Percentiles rank a stretch among this genome's conserved stretches.
phyloP scores from a whole-genome alignment of 1,284 basidiomycete species.

The Boletus mariae region DNA sequence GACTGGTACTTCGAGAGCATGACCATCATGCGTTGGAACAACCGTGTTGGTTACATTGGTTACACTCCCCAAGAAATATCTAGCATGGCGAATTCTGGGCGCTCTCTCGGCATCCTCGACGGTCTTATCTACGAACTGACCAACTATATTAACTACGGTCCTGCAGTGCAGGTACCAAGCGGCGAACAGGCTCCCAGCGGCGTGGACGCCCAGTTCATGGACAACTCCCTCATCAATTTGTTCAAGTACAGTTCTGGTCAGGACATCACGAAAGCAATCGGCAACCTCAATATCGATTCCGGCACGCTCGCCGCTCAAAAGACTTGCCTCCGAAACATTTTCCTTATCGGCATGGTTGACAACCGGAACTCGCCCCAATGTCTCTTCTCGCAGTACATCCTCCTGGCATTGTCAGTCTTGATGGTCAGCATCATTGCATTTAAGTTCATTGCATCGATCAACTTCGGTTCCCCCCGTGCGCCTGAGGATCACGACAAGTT shows the following conservation, averaged over 20 bases:
- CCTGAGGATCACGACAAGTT: conserved; percentile 99
- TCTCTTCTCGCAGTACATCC: conserved; percentile 87
- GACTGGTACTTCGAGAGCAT: conserved; percentile 98
- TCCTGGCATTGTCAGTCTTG: conserved; percentile 85
- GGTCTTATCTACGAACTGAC: conserved; percentile 88
- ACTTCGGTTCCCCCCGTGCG: conserved; percentile 77
- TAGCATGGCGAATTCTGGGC: conserved; percentile 64
- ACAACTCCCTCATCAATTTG: conserved; percentile 66
- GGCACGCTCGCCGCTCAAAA: conserved; percentile 77
- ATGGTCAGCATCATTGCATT: conserved; percentile 97
- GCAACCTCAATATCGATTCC: conserved; percentile 62
- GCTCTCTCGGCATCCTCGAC: conserved; percentile 78
- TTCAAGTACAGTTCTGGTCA: conserved; percentile 81
- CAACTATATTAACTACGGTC: conserved; percentile 66
- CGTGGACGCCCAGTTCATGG: conserved; percentile 77
- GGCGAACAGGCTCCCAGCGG: conserved; percentile 56
- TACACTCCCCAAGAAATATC: conserved; percentile 79
- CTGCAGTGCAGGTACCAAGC: conserved; percentile 56
- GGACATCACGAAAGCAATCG: conserved; percentile 81
- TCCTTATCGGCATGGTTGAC: conserved; percentile 89
- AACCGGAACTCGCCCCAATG: conserved; percentile 90
- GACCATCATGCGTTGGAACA: conserved; percentile 86
- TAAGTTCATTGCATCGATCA: conserved; percentile 96
- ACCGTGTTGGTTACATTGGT: conserved; percentile 87
- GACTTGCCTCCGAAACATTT: conserved; percentile 89